Base-by-base conservation (phyloP, 371 early-diverging fungal species). In the Mortierella sp. region DNA sequence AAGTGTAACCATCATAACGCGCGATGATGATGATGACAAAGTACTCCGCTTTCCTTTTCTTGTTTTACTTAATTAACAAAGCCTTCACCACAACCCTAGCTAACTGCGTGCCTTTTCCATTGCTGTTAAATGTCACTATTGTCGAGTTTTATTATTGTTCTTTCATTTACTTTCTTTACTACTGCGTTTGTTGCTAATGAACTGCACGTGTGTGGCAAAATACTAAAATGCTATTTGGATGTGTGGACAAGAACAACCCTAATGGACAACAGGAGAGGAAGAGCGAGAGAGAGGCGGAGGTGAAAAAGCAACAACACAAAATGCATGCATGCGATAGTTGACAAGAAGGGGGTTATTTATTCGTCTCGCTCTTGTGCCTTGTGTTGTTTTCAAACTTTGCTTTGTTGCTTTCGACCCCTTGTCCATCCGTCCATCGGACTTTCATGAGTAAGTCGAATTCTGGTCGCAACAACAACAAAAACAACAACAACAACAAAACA, bases 321-420 rank as follows among this genome's bases (percentile, higher is more conserved):
- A n/a, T 7, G n/a, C 9, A 65, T 65, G 68, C 68, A 65, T 65
- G 68, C 68, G 68, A 65, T 21, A 65, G 68, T 65, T 65, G 38
- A 21, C n/a, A 28, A 58, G 28, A 28, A 58, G 26, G 58, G 26
- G 58, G 10, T 26, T 26, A 57, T 26, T 28, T 28, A 13, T 50
- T 58, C 14, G 13, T 50, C 28, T 58, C 28, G 26, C 28, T 38
- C 42, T 28, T 58, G 14, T 16, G 16, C 14, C 28, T 14, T 58
- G 24, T 58, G 11, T 58, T n/a, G n/a, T n/a, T n/a, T n/a, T n/a
- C n/a, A 26, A 58, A 58, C 58, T 26, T 58, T 63, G 31, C 63
- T 63, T 31, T 63, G 63, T 34, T 63, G 34, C 21, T 63, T 63
- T 34, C 31, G 16, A 50, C 50, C 50, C 3, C 50, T 16, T 16